Evolutionary conservation across 2,329 filamentous ascomycete genomes (phyloP), one percentile per base, ranked within the genome.

Genomic region (Chaetomium sp.): DNA sequence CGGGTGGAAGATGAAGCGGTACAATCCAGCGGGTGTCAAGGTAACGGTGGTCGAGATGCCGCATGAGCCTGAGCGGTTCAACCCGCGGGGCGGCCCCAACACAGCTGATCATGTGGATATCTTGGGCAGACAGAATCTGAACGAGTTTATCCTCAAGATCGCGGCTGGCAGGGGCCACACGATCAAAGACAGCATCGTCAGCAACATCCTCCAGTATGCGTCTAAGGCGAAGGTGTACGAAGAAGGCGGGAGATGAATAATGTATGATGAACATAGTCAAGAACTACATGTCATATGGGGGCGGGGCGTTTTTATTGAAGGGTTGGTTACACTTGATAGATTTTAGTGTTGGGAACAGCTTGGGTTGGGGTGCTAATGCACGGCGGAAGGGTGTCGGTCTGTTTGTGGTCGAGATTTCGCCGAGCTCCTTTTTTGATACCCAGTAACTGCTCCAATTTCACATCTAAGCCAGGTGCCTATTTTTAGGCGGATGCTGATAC

Each of bases 51-150:
- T 87, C 59, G 94, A 99, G 74, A 99, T 99, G 94, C 88, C 86
- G 1, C 94, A 99, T 68, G 91, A 97, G 67, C 94, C 94, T 1
- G 92, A 96, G 64, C 76, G 89, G 14, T 99, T 96, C 70, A 92
- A 86, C 64, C 90, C 94, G 0, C 78, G 94, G 53, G 84, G 84
- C 14, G 84, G 83, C 0, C 81, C 82, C 32, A 83, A 82, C 58
- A 84, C 80, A 59, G 91, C 91, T 11, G 94, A 99, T 68, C 94
- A 99, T 67, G 94, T 99, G 50, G 94, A 99, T 68, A 99, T 99
- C 56, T 78, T 99, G 2, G 94, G 94, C 1, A 78, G 94, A 35
- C 85, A 91, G 62, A 90, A 84, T 36, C 77, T 99, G 33, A 99
- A 99, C 66, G 94, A 99, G 70, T 74, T 97, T 49, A 87, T 99